Evolutionary conservation across 2,329 filamentous ascomycete genomes (phyloP).

Genomic region (Pleoardoris graminearum): DNA sequence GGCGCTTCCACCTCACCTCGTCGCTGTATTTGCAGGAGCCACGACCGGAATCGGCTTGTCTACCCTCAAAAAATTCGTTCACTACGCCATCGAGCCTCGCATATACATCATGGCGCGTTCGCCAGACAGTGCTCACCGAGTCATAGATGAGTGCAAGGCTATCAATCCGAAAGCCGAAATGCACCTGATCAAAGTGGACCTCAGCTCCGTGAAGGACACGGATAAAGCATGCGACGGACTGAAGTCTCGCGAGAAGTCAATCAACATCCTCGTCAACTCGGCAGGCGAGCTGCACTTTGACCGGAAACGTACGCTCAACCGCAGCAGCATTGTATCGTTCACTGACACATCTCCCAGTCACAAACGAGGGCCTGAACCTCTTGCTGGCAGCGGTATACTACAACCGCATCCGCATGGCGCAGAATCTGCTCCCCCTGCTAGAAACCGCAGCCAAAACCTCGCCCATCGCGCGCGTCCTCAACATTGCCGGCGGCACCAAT

Average conservation of each 20-base stretch:
- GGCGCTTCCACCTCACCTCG: slow-evolving; percentile 44
- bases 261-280: neutral
- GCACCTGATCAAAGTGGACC: neutral
- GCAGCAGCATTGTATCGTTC: neutral
- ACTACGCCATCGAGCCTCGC: slow-evolving; percentile 2
- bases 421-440: slow-evolving; percentile 1
- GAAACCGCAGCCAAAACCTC: neutral
- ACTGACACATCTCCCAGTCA: too few relatives aligned
- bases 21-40: slow-evolving; percentile 49
- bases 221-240: slow-evolving; percentile 1
- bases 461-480: slow-evolving; percentile 2
- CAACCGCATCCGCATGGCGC: neutral
- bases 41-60: slow-evolving; percentile 3
- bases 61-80: slow-evolving; percentile 4
- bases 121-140: neutral
- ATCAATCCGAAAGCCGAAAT: neutral
- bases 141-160: neutral
- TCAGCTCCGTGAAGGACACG: slow-evolving; percentile 1
- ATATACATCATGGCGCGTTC: slow-evolving; percentile 5
- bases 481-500: slow-evolving; percentile 16
- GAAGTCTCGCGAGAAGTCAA: neutral
- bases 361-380: slow-evolving; percentile 6
- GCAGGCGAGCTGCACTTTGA: neutral
- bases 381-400: slow-evolving; percentile 6
- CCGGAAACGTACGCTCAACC: neutral